Conservation (phyloP, 2,329 filamentous ascomycete genomes). For the Epichloe coenophiala region DNA sequence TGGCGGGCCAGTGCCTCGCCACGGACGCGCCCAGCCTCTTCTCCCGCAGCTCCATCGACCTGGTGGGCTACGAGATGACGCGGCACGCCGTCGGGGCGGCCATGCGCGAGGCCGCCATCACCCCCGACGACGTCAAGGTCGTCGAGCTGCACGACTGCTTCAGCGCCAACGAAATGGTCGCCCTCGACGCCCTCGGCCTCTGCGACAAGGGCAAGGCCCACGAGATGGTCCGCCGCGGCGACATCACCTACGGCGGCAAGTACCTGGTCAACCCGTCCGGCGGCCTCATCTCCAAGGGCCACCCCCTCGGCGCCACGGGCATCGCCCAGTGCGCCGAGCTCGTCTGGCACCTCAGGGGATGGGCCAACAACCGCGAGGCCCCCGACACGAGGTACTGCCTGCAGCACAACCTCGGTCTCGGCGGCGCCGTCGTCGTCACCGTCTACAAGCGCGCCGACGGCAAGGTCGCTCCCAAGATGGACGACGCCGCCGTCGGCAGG, state of each 20-base stretch:
- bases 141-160: slow-evolving; percentile 97
- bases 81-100: slow-evolving; percentile 55
- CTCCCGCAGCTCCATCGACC: slow-evolving; percentile 67
- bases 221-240: slow-evolving; percentile 73
- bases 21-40: slow-evolving; percentile 75
- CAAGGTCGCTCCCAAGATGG: slow-evolving; percentile 43
- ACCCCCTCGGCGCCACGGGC: slow-evolving; percentile 88
- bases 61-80: slow-evolving; percentile 82
- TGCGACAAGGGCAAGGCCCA: slow-evolving; percentile 72
- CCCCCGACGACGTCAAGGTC: slow-evolving; percentile 59
- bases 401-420: slow-evolving; percentile 88
- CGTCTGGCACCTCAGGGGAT: slow-evolving; percentile 88
- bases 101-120: slow-evolving; percentile 58
- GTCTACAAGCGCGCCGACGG: slow-evolving; percentile 81
- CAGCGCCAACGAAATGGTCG: slow-evolving; percentile 85
- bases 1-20: slow-evolving; percentile 78
- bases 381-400: slow-evolving; percentile 57
- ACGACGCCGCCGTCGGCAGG: slow-evolving; percentile 50
- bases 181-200: slow-evolving; percentile 75
- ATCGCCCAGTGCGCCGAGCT: slow-evolving; percentile 90
- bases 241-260: slow-evolving; percentile 80
- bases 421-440: slow-evolving; percentile 80
- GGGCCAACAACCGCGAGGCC: slow-evolving; percentile 79
- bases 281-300: slow-evolving; percentile 89
- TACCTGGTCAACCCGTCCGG: slow-evolving; percentile 87